These are phyloP conservation scores for Musa troglodytarum DNA, from an alignment of 176 grass and related monocot species.

Conservation along the genomic window DNA sequence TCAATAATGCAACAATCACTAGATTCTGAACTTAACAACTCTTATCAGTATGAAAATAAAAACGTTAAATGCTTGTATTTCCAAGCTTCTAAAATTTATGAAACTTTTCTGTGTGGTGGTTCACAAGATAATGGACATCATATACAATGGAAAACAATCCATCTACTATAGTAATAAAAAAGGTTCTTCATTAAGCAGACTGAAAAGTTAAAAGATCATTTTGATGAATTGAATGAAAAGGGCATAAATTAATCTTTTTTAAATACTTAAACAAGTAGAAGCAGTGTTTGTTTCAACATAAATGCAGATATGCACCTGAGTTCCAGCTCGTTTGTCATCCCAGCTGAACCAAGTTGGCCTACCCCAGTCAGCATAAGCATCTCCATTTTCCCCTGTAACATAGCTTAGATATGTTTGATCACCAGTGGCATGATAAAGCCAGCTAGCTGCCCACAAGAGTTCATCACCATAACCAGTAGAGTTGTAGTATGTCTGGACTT, in stretches of 20 bases:
- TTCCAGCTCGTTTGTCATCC: slow-evolving; percentile 93
- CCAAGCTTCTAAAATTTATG: neutral
- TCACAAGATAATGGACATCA: neutral
- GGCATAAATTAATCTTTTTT: neutral
- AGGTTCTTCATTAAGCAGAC: neutral
- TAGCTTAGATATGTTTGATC: slow-evolving; percentile 89
- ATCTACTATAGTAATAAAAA: neutral
- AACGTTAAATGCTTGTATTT: neutral
- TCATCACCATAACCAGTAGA: slow-evolving; percentile 76
- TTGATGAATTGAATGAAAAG: neutral
- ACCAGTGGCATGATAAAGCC: slow-evolving; percentile 98
- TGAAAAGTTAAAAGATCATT: neutral
- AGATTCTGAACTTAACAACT: neutral
- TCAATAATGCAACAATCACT: neutral
- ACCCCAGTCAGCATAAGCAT: slow-evolving; percentile 77
- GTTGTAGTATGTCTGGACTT: slow-evolving; percentile 79
- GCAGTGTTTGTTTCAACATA: neutral
- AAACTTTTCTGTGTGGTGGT: neutral
- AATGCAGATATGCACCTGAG: slow-evolving; percentile 48
- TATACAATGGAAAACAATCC: neutral
- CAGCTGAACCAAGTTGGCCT: slow-evolving; percentile 98
- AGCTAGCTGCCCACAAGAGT: slow-evolving; percentile 89
- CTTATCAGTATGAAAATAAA: neutral
- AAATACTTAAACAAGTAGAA: neutral
- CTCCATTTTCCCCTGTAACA: slow-evolving; percentile 73